Conservation (phyloP, 139 green algal species). For the Auxenochlorella pyrenoidosa region DNA sequence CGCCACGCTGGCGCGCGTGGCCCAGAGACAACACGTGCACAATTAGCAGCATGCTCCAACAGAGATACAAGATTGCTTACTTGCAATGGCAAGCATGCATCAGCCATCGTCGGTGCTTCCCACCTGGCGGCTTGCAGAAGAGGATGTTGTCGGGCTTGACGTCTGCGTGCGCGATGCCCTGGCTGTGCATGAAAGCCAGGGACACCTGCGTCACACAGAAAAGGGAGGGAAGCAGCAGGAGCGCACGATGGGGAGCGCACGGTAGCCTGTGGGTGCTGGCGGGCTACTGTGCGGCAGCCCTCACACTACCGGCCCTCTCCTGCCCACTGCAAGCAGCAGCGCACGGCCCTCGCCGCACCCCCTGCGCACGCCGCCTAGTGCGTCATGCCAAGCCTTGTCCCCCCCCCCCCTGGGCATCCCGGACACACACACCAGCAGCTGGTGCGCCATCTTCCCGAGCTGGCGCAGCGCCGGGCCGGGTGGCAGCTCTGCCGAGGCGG, state of each 20-base stretch:
- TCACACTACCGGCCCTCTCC: too few relatives aligned
- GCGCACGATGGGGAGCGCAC: not conserved
- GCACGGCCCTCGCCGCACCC: too few relatives aligned
- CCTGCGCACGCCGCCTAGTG: too few relatives aligned
- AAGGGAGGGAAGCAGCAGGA: not conserved
- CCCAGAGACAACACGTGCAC: not conserved
- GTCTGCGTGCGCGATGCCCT: conserved; percentile 57
- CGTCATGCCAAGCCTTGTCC: not conserved
- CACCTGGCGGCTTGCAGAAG: conserved; percentile 16
- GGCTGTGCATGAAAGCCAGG: conserved; percentile 41
- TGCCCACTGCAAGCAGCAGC: too few relatives aligned
- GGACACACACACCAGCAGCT: conserved; percentile 58
- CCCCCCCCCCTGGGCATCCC: too few relatives aligned
- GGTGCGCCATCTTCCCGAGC: conserved; percentile 51
- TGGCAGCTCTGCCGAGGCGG: conserved; percentile 8
- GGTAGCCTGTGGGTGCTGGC: too few relatives aligned
- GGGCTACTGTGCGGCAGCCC: too few relatives aligned
- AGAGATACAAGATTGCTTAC: not conserved
- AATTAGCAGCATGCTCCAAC: too few relatives aligned
- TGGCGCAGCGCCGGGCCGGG: not conserved
- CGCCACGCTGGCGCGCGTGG: not conserved
- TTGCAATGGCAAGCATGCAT: too few relatives aligned
- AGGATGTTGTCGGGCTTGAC: conserved; percentile 70
- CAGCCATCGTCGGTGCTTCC: not conserved
- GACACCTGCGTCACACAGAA: conserved; percentile 18